Percentiles rank a stretch among this genome's conserved stretches.
phyloP scores from a whole-genome alignment of 73 alveolate species.

The Tetrahymena malaccensis region DNA sequence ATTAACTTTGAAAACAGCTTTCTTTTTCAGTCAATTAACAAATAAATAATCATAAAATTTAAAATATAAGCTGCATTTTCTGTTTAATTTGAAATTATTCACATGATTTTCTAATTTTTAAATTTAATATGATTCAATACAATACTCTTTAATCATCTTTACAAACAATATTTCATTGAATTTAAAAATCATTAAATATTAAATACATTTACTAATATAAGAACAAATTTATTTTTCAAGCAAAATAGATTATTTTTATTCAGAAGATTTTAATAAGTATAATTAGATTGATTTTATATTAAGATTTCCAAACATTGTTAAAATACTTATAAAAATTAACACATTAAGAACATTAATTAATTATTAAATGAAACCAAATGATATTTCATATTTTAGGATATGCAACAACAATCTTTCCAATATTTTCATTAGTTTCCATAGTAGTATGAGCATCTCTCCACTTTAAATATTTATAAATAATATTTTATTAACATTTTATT shows the following conservation, averaged over 20 bases:
- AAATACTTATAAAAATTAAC: too few relatives aligned
- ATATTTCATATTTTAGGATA: neutral
- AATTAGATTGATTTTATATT: too few relatives aligned
- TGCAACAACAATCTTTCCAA: conserved; percentile 40
- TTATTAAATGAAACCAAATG: too few relatives aligned
- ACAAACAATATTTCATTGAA: too few relatives aligned
- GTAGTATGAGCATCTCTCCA: conserved; percentile 32
- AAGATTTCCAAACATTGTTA: too few relatives aligned
- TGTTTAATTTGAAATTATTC: neutral
- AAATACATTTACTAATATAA: too few relatives aligned
- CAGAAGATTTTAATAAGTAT: too few relatives aligned
- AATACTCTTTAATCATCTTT: neutral
- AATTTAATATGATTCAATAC: neutral
- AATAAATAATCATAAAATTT: neutral
- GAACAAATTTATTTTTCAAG: too few relatives aligned
- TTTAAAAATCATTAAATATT: too few relatives aligned
- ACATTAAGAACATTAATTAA: too few relatives aligned
- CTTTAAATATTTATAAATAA: neutral
- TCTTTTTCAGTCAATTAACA: neutral
- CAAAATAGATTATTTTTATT: too few relatives aligned
- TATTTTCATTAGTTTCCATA: conserved; percentile 41
- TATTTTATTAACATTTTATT: neutral
- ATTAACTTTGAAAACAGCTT: neutral
- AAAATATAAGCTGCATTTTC: neutral
- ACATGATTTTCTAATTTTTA: neutral